A percentile compares a stretch with the other conserved stretches of the same genome.
Evolutionary conservation across 1,139 yeast species (phyloP).

Genomic region (Blastobotrys malaysiensis): DNA sequence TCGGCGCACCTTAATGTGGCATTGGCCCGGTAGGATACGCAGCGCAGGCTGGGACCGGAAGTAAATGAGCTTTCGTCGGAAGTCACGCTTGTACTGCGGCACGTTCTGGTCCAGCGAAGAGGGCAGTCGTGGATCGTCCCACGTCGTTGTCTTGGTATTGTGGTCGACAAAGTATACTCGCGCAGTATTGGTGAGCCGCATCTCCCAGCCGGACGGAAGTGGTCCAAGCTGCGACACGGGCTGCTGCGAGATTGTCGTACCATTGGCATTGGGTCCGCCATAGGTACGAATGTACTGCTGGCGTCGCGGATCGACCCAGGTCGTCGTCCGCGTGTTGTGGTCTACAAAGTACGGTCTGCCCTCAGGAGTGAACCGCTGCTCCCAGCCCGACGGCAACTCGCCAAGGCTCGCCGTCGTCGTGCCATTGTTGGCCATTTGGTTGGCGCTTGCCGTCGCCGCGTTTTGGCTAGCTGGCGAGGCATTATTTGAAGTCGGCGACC

Average conservation of each 20-base stretch:
- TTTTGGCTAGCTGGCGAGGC: slow-evolving; percentile 20
- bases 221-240: slow-evolving; percentile 99
- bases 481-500: slow-evolving; percentile 22
- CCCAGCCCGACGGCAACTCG: slow-evolving; percentile 98
- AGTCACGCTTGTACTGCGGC: slow-evolving; percentile 98
- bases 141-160: slow-evolving; percentile 96
- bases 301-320: slow-evolving; percentile 99
- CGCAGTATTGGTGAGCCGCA: slow-evolving; percentile 97
- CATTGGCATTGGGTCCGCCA: slow-evolving; percentile 49
- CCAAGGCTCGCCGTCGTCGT: slow-evolving; percentile 95
- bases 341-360: slow-evolving; percentile 98
- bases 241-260: slow-evolving; percentile 90
- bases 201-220: slow-evolving; percentile 98
- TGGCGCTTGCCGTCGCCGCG: slow-evolving; percentile 38
- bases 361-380: slow-evolving; percentile 95
- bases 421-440: slow-evolving; percentile 39
- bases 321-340: slow-evolving; percentile 96
- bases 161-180: slow-evolving; percentile 98
- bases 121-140: slow-evolving; percentile 99
- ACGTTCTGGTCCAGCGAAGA: slow-evolving; percentile 96
- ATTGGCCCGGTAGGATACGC: slow-evolving; percentile 95
- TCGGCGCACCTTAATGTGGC: slow-evolving; percentile 96
- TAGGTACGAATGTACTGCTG: slow-evolving; percentile 96
- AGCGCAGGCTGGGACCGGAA: slow-evolving; percentile 98
- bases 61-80: slow-evolving; percentile 92